Base-by-base conservation (phyloP, 805 yeast species). In the Saccharomycopsis schoenii region DNA sequence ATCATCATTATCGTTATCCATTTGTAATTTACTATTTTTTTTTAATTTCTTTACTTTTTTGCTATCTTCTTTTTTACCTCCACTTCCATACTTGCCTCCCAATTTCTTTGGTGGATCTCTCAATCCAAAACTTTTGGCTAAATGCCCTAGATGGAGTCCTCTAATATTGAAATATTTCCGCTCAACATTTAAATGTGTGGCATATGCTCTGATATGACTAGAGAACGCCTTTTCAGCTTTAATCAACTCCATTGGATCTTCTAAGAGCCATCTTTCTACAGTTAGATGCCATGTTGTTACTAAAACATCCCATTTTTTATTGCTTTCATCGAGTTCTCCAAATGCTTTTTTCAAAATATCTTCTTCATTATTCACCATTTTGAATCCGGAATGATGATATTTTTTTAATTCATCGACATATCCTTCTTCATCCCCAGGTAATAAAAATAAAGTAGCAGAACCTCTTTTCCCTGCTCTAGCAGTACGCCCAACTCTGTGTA, bases 271-370 rank as follows among this genome's bases (percentile, higher is more conserved):
- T 70, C 97, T 78, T 75, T 94, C 99, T 12, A 91, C 81, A 60
- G 87, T 84, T 66, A 94, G 77, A 70, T 94, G 99, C 93, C 96
- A 93, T 1, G 97, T 89, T 0, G 99, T 96, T 4, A 97, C 99
- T 67, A 88, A 89, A 36, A 84, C 83, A 71, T 93, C 97, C 98
- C 98, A 96, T 55, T 66, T 72, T 37, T 74, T 74, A 63, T 76
- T 69, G 66, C 75, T 70, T 37, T 67, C 66, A 6, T 69, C 73
- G 41, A 63, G 70, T 4, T 64, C 66, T 17, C 68, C 68, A 11
- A 61, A 63, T 59, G 73, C 74, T 12, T 76, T 74, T 29, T 73
- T 72, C 62, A 72, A 74, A 39, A 76, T 63, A 17, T 75, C 64
- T 56, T 69, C 73, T 59, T 80, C 85, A 68, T 79, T 86, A 12